These are phyloP conservation scores for Neonectria ditissima DNA, from an alignment of 2,329 filamentous ascomycete species.

Conservation along the genomic window DNA sequence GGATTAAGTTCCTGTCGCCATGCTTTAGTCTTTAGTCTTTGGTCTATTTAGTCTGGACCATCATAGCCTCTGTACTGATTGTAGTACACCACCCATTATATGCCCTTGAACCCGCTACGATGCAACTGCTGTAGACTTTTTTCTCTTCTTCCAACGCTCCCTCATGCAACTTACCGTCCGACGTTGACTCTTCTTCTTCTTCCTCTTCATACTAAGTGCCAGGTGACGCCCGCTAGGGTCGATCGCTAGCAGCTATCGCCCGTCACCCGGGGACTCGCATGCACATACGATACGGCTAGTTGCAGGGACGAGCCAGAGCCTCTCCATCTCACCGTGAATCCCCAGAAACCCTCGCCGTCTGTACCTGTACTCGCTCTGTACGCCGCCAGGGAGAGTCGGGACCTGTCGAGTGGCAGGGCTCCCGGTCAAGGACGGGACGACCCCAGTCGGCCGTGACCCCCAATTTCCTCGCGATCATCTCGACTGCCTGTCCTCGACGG, in stretches of 20 bases:
- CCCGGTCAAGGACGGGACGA: constrained; percentile 16
- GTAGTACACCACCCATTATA: background rate
- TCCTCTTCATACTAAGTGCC: background rate
- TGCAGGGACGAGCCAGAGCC: constrained; percentile 14
- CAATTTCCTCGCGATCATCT: constrained; percentile 26
- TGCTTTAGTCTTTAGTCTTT: background rate
- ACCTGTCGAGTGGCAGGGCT: constrained; percentile 1
- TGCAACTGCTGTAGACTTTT: constrained; percentile 17
- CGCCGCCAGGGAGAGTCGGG: background rate
- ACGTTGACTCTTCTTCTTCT: background rate
- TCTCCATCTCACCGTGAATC: constrained; percentile 8
- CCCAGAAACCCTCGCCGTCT: background rate
- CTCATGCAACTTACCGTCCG: constrained; percentile 38
- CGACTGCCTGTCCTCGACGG: constrained; percentile 23
- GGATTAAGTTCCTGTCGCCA: no score
- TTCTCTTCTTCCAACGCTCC: constrained; percentile 27
- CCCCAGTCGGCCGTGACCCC: constrained; percentile 16
- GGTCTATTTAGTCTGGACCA: background rate
- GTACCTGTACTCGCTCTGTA: constrained; percentile 8
- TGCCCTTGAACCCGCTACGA: constrained; percentile 37
- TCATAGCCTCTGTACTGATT: constrained; percentile 4
- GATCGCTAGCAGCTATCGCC: constrained; percentile 17
- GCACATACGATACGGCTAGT: constrained; percentile 25
- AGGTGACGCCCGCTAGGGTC: constrained; percentile 4
- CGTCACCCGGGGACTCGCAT: constrained; percentile 2